These are phyloP conservation scores for Metschnikowia drakensbergensis DNA, from an alignment of 805 yeast genomes.

Conservation along the genomic window DNA sequence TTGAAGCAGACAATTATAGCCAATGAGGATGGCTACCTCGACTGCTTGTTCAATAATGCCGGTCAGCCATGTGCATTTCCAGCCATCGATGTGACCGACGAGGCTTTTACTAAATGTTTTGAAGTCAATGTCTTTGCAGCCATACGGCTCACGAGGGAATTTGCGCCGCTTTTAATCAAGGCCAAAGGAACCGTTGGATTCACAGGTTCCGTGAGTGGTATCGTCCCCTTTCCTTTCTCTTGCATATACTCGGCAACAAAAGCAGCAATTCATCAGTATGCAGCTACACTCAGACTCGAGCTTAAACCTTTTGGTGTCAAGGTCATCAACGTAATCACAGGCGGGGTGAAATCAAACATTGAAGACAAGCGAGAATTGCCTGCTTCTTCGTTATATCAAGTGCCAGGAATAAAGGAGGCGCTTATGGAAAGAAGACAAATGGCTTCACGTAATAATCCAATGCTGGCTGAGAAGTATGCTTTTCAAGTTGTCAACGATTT, in stretches of 20 bases:
- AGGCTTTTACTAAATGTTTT: constrained; percentile 46
- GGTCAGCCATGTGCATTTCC: constrained; percentile 73
- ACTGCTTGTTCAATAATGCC: constrained; percentile 69
- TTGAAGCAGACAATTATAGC: constrained; percentile 41
- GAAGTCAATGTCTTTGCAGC: constrained; percentile 72
- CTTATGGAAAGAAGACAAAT: constrained; percentile 51
- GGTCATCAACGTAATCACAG: constrained; percentile 68
- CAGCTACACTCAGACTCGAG: constrained; percentile 59
- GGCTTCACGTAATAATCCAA: constrained; percentile 58
- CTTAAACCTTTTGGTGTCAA: constrained; percentile 68
- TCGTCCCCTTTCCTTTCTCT: constrained; percentile 67
- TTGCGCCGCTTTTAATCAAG: constrained; percentile 51
- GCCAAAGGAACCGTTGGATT: constrained; percentile 68
- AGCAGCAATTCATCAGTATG: constrained; percentile 74
- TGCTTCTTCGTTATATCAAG: constrained; percentile 48
- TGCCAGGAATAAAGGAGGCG: constrained; percentile 48
- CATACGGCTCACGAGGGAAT: constrained; percentile 57
- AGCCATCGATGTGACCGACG: constrained; percentile 62
- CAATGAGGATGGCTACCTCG: constrained; percentile 48
- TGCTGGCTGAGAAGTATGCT: constrained; percentile 58
- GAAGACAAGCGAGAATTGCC: constrained; percentile 64
- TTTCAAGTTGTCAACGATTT: constrained; percentile 49
- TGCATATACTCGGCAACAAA: constrained; percentile 64
- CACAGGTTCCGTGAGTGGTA: constrained; percentile 70
- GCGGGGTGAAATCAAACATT: constrained; percentile 70